A percentile compares a stretch with the other conserved stretches of the same genome.
Evolutionary conservation across 2,329 filamentous ascomycete genomes (phyloP).

Genomic region (Xylariaceae sp.): DNA sequence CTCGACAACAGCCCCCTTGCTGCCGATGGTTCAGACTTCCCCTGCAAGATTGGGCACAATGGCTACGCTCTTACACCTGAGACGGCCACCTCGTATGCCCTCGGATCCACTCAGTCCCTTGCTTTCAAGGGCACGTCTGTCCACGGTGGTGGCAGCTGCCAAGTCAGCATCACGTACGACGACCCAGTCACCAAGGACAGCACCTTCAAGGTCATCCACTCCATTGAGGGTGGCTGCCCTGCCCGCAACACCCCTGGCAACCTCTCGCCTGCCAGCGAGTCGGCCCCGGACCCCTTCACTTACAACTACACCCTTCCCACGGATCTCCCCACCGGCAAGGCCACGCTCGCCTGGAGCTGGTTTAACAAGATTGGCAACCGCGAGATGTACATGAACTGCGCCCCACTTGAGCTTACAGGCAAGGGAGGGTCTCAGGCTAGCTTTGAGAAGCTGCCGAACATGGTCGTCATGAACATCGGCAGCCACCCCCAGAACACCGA

Average conservation of each 20-base stretch:
- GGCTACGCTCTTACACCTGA: conserved; percentile 37
- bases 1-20: conserved; percentile 58
- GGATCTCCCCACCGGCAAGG: conserved; percentile 66
- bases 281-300: conserved; percentile 37
- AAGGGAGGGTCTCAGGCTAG: conserved; percentile 40
- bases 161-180: conserved; percentile 80
- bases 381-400: conserved; percentile 98
- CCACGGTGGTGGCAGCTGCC: conserved; percentile 90
- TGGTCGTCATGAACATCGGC: conserved; percentile 66
- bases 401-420: conserved; percentile 60
- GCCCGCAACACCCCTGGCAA: conserved; percentile 51
- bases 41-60: conserved; percentile 61
- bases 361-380: conserved; percentile 88
- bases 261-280: conserved; percentile 37
- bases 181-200: conserved; percentile 55
- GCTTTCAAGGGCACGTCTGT: conserved; percentile 64
- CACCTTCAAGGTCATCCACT: conserved; percentile 84
- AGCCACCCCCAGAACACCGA: conserved; percentile 28
- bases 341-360: conserved; percentile 88
- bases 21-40: conserved; percentile 59
- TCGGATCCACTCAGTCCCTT: conserved; percentile 56
- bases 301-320: conserved; percentile 68
- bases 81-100: conserved; percentile 50
- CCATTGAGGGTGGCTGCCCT: conserved; percentile 79
- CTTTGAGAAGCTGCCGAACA: conserved; percentile 58